phyloP scores from a whole-genome alignment of 176 grass and related monocot species.

The Raddia distichophylla region DNA sequence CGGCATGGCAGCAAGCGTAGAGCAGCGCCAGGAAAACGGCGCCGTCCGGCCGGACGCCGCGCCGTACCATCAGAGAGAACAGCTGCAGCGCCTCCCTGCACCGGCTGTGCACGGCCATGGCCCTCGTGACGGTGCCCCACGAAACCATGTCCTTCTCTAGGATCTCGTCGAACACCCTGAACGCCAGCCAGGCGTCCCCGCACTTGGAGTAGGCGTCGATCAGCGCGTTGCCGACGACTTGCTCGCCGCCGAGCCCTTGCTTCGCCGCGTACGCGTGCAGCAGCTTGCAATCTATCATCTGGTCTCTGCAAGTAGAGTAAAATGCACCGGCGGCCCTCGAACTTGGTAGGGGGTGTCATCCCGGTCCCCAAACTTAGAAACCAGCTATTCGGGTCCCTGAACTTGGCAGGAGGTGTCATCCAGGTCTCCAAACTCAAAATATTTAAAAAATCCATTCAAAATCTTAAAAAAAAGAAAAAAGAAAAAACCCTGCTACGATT shows the following conservation, averaged over 20 bases:
- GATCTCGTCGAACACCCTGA: conserved; percentile 46
- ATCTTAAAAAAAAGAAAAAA: no score
- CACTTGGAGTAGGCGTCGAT: conserved; percentile 59
- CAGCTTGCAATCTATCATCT: no score
- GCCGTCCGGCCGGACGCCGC: conserved; percentile 48
- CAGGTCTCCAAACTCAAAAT: no score
- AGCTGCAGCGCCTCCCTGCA: conserved; percentile 50
- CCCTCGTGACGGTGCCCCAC: conserved; percentile 52
- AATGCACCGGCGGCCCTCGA: no score
- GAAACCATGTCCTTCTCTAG: conserved; percentile 51
- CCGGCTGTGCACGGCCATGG: conserved; percentile 56
- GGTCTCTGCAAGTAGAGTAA: no score
- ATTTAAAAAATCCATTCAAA: no score
- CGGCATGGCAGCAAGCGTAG: conserved; percentile 54
- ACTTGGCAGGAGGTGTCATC: no score
- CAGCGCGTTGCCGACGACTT: conserved; percentile 53
- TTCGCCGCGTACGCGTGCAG: conserved; percentile 47
- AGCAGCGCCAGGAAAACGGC: conserved; percentile 58
- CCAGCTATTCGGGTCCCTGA: no score
- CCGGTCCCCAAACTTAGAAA: no score
- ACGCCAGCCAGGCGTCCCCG: conserved; percentile 46
- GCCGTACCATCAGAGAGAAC: conserved; percentile 54
- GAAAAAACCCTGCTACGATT: no score
- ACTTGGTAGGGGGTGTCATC: no score
- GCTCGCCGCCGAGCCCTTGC: conserved; percentile 24